Evolutionary conservation across 2,329 filamentous ascomycete genomes (phyloP), one percentile per base, ranked within the genome.

Genomic region (Didymella sp.): DNA sequence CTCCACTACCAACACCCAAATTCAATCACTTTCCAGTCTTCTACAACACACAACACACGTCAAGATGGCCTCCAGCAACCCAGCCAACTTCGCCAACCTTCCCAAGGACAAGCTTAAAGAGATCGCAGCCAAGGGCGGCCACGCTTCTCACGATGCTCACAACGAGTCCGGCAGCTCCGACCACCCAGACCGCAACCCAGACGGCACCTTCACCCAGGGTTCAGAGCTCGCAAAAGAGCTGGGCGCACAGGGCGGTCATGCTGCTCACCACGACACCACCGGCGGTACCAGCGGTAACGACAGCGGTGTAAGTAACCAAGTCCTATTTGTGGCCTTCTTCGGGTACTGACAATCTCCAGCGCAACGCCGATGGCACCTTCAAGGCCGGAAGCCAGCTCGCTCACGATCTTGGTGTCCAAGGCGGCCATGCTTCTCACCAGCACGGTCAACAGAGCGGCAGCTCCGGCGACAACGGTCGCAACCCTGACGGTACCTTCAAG

Each of bases 21-120:
- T 25, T 45, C 28, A n/a, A 27, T 11, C 21, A 31, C 13, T 35
- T 12, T 41, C 7, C 13, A 48, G 42, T 28, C 13, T 31, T 44
- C 47, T 45, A 56, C 30, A 52, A 33, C 28, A 59, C 13, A 56
- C 30, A 52, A 33, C 28, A 59, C 13, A 38, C 11, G 45, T 38
- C 66, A 59, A 45, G 19, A 77, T 77, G 75, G 70, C 75, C 33
- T 73, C 71, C 58, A 73, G 75, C 62, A 83, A 83, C 73, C 80
- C 80, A 30, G 77, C 73, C 55, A 84, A 83, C 75, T 83, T 83
- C 60, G 80, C 80, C 73, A 83, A 83, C 73, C 78, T 79, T 35
- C 75, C 80, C 56, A 80, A 78, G 49, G 80, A 82, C 38, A 78
- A 83, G 61, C 79, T 83, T 51, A 70, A 72, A 27, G 78, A 78